A percentile compares a stretch with the other conserved stretches of the same genome.
Conservation (phyloP, 306 rosid species). For the Citrullus amarus region DNA sequence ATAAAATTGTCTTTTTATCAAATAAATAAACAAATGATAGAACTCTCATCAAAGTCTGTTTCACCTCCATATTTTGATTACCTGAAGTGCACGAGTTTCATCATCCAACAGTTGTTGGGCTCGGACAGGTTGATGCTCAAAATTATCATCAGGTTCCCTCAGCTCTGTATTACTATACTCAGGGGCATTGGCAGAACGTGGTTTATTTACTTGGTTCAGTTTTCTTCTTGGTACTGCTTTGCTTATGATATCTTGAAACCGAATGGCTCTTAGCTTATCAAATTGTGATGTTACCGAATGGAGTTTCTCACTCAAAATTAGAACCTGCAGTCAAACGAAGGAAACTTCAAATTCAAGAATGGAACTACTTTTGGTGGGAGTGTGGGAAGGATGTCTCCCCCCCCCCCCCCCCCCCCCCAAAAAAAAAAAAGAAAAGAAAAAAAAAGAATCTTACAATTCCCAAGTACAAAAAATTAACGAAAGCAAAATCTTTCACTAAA, state of each 20-base stretch:
- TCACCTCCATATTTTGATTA: constrained; percentile 7
- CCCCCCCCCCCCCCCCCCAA: no score
- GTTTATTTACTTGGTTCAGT: constrained; percentile 29
- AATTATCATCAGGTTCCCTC: constrained; percentile 42
- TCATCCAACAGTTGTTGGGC: constrained; percentile 81
- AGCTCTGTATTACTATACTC: constrained; percentile 29
- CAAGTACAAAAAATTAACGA: background rate
- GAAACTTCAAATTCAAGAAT: background rate
- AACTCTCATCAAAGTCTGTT: background rate
- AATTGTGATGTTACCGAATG: constrained; percentile 76
- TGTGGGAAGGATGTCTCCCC: background rate
- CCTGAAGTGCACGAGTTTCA: constrained; percentile 98
- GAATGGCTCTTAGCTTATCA: constrained; percentile 91
- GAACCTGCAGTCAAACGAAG: constrained; percentile 37
- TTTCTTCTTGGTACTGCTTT: constrained; percentile 71
- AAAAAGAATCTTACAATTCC: background rate
- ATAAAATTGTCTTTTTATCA: no score
- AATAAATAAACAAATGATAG: background rate
- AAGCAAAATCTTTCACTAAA: background rate
- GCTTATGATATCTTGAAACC: constrained; percentile 78
- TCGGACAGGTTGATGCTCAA: constrained; percentile 45
- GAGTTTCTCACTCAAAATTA: constrained; percentile 82
- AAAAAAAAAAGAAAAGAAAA: background rate
- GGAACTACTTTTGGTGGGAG: background rate
- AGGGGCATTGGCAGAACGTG: constrained; percentile 31